Evolutionary conservation across 1,284 basidiomycete species (phyloP), one percentile per base, ranked within the genome.

Genomic region (Sporisorium sorghi): DNA sequence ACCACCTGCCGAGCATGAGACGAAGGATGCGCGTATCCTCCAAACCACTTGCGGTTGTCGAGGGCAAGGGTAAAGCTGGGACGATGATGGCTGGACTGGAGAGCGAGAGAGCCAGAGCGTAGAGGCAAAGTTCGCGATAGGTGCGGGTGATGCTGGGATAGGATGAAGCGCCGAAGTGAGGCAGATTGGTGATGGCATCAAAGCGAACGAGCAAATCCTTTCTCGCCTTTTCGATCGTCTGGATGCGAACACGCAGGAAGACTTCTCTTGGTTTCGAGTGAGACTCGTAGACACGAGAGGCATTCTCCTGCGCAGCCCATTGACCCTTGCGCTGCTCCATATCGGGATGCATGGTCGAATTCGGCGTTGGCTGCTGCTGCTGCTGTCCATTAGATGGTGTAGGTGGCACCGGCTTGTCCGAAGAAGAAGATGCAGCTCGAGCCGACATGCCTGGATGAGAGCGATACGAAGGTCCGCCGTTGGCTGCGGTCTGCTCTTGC

Each of bases 121-220:
- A 81, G 15, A 78, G 60, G 35, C 77, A 77, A 10, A 83, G 71
- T 40, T 83, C 77, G 10, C 73, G 58, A 46, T 80, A 82, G 35
- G 78, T 53, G 17, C 82, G 76, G 5, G 64, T 58, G 40, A 83
- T 50, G 33, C 62, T 55, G 1, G 75, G 65, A 51, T 82, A 82
- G 7, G 72, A 47, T 7, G 74, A 55, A 1, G 70, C 57, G 37
- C 75, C 69, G 28, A 77, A 82, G 58, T 76, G 75, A 3, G 81
- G 69, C n/a, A 82, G 65, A 44, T 83, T 83, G 46, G 80, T 78
- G 33, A 65, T 49, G 35, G 68, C 75, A 50, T 78, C 77, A 43
- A 78, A 56, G 32, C 74, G 65, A 4, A 78, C 74, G n/a, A 67
- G 30, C 32, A 78, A 44, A 30, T 78, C 77, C 52, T 66, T 76